These are phyloP conservation scores for Candida sanyiensis DNA, from an alignment of 805 yeast genomes.

Conservation along the genomic window DNA sequence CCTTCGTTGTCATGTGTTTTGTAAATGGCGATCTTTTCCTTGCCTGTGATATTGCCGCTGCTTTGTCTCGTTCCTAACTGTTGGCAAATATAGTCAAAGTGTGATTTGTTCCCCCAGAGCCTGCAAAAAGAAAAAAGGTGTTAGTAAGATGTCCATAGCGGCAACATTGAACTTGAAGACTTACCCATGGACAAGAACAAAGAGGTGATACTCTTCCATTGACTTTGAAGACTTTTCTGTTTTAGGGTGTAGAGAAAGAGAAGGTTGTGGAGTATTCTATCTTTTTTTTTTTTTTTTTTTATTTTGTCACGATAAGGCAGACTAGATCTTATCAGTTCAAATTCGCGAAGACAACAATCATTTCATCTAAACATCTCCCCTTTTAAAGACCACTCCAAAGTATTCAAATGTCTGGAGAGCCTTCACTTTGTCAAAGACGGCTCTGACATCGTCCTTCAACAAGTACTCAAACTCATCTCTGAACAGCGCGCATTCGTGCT, in stretches of 20 bases:
- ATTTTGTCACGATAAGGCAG: no score
- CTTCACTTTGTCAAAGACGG: slow-evolving; percentile 1
- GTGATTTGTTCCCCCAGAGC: slow-evolving; percentile 72
- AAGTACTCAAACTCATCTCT: slow-evolving; percentile 9
- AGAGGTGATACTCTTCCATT: slow-evolving; percentile 9
- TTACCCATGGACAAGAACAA: slow-evolving; percentile 16
- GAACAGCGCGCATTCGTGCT: slow-evolving; percentile 1
- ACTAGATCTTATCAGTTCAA: no score
- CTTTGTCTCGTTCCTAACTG: slow-evolving; percentile 31
- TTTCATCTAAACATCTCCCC: slow-evolving; percentile 3
- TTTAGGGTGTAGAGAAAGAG: background rate
- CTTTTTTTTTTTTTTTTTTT: background rate
- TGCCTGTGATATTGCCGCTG: slow-evolving; percentile 13
- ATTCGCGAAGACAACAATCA: background rate
- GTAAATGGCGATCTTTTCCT: slow-evolving; percentile 17
- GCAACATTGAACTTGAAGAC: background rate
- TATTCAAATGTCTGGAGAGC: slow-evolving; percentile 7
- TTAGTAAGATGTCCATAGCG: slow-evolving; percentile 2
- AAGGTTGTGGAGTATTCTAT: background rate
- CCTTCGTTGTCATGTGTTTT: slow-evolving; percentile 35
- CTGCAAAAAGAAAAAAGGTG: slow-evolving; percentile 26
- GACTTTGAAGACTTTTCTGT: background rate
- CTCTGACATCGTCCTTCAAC: slow-evolving; percentile 7
- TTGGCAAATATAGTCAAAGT: slow-evolving; percentile 54
- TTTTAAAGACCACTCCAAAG: slow-evolving; percentile 8